These are phyloP conservation scores for Lupinus albus DNA, from an alignment of 306 rosid genomes.

Conservation along the genomic window DNA sequence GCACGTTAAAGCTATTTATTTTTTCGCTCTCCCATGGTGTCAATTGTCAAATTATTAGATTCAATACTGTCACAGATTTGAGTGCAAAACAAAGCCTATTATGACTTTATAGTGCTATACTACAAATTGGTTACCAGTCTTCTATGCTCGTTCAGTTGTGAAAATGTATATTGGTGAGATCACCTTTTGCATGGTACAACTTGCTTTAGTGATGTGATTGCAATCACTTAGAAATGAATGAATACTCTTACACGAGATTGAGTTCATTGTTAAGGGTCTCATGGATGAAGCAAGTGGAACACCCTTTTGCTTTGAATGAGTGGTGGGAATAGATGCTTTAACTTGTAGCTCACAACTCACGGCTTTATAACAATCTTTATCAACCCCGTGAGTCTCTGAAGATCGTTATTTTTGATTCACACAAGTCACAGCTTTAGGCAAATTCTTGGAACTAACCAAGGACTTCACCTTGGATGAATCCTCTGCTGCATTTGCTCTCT, in stretches of 20 bases:
- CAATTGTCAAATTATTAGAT: not conserved
- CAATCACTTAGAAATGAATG: slow-evolving; percentile 24
- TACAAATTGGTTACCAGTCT: not conserved
- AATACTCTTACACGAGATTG: not conserved
- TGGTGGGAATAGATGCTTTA: not conserved
- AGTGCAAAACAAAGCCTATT: not conserved
- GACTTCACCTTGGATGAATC: slow-evolving; percentile 59
- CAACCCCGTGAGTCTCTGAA: not conserved
- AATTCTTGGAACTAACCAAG: slow-evolving; percentile 67
- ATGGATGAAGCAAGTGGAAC: not conserved
- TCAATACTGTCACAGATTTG: not conserved
- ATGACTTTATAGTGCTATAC: not conserved
- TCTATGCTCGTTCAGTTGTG: not conserved
- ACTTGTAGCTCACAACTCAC: not conserved
- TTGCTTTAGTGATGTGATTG: not conserved
- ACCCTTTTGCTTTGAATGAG: not conserved
- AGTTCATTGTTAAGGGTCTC: not conserved
- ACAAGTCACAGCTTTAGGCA: slow-evolving; percentile 38
- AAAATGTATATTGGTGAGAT: not conserved
- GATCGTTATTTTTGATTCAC: not conserved
- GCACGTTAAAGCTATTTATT: not conserved
- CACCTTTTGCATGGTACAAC: not conserved
- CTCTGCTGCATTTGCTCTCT: slow-evolving; percentile 53
- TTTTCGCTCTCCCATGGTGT: not conserved
- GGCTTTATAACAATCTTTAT: not conserved